Base-by-base conservation (phyloP, 225 moss, liverwort and hornwort genomes). In the Bryoerythrophyllum caledonicum region DNA sequence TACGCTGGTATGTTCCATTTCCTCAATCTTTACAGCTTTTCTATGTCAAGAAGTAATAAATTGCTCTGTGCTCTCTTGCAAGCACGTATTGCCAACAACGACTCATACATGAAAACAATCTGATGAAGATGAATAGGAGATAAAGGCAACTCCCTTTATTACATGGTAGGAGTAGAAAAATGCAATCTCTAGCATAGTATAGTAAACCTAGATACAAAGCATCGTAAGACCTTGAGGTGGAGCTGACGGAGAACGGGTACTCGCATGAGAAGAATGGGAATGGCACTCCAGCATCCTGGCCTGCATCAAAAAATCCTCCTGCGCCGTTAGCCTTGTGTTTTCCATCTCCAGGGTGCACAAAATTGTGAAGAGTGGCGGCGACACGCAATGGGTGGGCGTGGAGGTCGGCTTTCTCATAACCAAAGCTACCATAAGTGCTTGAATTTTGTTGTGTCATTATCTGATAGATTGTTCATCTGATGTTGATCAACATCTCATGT, bases 391-490 rank as follows among this genome's bases (percentile, higher is more conserved):
- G 83, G 83, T 93, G 44, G 91, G 90, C 40, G 85, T 82, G 68
- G 93, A 93, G 77, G 93, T 90, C 38, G 90, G 91, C n/a, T 93
- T 89, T 56, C 90, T 93, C 79, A 84, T 93, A 62, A 91, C 93
- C 62, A 93, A 93, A 78, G 90, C 93, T 64, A 85, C 89, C 43
- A 90, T 92, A 76, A 81, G 44, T 14, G 44, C 3, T 44, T 44
- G 14, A 44, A 51, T 35, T 65, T 40, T 7, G 53, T 40, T 64
- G 32, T 48, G 35, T 15, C 30, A 19, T 27, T 53, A 57, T 35
- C 46, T 74, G 24, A 46, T 48, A 48, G 10, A 24, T 51, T 79
- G 10, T 51, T 67, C 37, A 28, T 60, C 13, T 74, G 60, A 38
- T 54, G 61, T 60, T 71, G 32, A n/a, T 77, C 91, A 91, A 87